phyloP scores from a whole-genome alignment of 495 filamentous ascomycete species.

The Achaetomiella virescens region DNA sequence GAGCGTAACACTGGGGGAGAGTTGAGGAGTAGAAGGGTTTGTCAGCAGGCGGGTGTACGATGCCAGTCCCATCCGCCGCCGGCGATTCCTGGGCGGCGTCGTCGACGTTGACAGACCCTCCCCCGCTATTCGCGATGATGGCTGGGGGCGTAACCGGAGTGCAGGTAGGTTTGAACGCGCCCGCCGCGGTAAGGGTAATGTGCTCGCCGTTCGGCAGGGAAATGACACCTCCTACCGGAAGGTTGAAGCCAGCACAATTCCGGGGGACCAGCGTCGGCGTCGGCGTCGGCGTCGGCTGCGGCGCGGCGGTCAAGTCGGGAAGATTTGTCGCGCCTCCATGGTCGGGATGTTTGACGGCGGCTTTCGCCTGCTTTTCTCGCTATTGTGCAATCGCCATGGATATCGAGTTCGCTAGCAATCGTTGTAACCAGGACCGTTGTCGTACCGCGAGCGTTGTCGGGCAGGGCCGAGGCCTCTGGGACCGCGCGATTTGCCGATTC shows the following conservation, averaged over 20 bases:
- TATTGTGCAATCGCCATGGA: constrained; percentile 34
- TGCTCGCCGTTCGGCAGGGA: constrained; percentile 51
- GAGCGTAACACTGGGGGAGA: constrained; percentile 83
- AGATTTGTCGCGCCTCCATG: constrained; percentile 24
- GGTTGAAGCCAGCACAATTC: constrained; percentile 37
- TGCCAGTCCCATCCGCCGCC: constrained; percentile 15
- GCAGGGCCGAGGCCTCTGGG: not conserved
- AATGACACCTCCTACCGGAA: constrained; percentile 57
- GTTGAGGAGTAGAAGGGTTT: constrained; percentile 93
- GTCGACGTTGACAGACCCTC: constrained; percentile 38
- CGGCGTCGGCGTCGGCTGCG: constrained; percentile 13
- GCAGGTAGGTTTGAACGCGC: constrained; percentile 58
- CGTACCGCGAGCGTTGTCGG: too few relatives aligned
- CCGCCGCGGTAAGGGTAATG: constrained; percentile 56
- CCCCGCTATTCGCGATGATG: constrained; percentile 40
- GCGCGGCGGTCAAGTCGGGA: constrained; percentile 11
- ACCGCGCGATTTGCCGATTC: not conserved
- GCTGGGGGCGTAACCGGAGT: constrained; percentile 41
- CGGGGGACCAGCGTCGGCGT: constrained; percentile 12
- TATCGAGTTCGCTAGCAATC: not conserved
- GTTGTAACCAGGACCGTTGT: too few relatives aligned
- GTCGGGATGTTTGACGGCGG: constrained; percentile 17
- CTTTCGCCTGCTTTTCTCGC: constrained; percentile 23
- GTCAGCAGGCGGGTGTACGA: constrained; percentile 51
- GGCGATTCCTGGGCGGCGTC: constrained; percentile 16